A percentile compares a stretch with the other conserved stretches of the same genome.
phyloP scores from a whole-genome alignment of 495 filamentous ascomycete species.

The Trichocladium uniseriatum region DNA sequence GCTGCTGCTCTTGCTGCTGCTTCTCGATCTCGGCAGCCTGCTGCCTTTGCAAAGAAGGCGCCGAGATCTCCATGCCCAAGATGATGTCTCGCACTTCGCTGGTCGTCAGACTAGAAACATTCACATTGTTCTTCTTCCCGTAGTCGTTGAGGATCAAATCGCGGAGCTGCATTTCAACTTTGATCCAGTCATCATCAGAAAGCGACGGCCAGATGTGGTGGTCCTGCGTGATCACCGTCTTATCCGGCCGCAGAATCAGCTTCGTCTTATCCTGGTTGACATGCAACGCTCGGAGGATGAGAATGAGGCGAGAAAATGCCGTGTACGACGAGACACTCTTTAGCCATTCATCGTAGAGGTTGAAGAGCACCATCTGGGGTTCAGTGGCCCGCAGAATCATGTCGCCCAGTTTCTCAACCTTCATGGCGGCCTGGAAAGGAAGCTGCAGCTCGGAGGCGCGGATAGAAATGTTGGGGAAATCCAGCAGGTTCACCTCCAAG shows the following conservation, averaged over 20 bases:
- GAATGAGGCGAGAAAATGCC: conserved; percentile 89
- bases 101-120: conserved; percentile 89
- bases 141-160: conserved; percentile 98
- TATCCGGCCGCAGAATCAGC: conserved; percentile 91
- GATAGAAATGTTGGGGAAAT: conserved; percentile 99
- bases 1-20: conserved; percentile 92
- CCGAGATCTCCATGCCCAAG: conserved; percentile 98
- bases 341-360: conserved; percentile 98
- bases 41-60: conserved; percentile 95
- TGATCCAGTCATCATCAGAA: conserved; percentile 96
- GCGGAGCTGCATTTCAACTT: conserved; percentile 91
- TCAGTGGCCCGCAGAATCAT: conserved; percentile 98
- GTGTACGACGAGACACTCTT: conserved; percentile 99
- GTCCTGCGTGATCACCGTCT: conserved; percentile 95
- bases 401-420: conserved; percentile 97
- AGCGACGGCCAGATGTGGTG: conserved; percentile 98
- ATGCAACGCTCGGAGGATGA: conserved; percentile 92
- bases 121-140: conserved; percentile 99
- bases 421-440: conserved; percentile 99
- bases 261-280: conserved; percentile 99
- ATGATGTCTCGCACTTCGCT: conserved; percentile 98
- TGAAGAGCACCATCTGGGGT: conserved; percentile 99
- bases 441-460: conserved; percentile 95
- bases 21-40: conserved; percentile 99
- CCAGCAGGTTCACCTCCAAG: conserved; percentile 90